Evolutionary conservation across 371 early-diverging fungal genomes (phyloP).

Genomic region (Batkoa obscura): DNA sequence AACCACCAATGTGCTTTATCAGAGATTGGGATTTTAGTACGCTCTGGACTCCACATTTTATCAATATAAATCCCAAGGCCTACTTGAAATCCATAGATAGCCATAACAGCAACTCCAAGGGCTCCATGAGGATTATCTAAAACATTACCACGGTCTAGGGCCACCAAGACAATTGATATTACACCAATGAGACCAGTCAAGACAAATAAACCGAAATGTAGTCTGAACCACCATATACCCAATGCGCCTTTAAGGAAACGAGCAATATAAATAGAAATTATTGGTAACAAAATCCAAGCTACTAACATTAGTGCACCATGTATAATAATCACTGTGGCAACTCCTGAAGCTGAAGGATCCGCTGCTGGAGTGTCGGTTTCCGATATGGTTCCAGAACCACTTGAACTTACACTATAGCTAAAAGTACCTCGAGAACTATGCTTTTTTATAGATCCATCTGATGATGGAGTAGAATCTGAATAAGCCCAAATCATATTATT

Average conservation of each 20-base stretch:
- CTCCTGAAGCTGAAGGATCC: no score
- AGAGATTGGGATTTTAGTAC: background rate
- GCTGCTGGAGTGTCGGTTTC: no score
- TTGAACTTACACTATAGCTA: background rate
- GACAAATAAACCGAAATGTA: background rate
- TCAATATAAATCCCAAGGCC: background rate
- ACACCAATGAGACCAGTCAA: background rate
- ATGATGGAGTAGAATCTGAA: background rate
- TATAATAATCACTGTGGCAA: no score
- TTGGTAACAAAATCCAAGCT: background rate
- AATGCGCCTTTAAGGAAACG: background rate
- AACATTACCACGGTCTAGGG: background rate
- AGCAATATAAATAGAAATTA: background rate
- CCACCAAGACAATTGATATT: background rate
- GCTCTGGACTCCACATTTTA: background rate
- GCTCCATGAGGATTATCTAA: background rate
- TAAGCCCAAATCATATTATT: background rate
- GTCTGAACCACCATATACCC: background rate
- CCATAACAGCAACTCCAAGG: background rate
- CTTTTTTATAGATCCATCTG: background rate
- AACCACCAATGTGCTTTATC: conserved; percentile 1
- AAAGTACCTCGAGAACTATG: background rate
- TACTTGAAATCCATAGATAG: background rate
- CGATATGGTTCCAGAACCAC: no score
- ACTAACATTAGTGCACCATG: background rate